A percentile compares a stretch with the other conserved stretches of the same genome.
These are phyloP conservation scores for apple (Malus domestica) DNA, from an alignment of 306 rosid genomes.

Conservation along the genomic window DNA sequence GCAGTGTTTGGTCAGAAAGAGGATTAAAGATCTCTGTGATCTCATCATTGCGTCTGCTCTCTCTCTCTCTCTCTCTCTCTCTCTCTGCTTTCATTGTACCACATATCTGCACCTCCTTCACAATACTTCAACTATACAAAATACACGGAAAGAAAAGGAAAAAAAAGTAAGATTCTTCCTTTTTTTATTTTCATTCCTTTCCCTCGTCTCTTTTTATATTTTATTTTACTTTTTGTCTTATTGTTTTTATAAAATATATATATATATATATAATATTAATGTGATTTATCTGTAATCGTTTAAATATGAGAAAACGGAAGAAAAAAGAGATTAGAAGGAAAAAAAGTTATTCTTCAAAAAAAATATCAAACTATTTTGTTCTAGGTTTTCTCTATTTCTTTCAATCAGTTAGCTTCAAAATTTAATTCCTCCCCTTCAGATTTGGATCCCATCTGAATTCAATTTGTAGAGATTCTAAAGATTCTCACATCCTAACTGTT, in stretches of 20 bases:
- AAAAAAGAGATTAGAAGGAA: no score
- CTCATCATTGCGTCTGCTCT: conserved; percentile 37
- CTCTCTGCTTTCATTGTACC: neutral
- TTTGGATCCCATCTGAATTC: no score
- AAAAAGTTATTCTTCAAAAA: no score
- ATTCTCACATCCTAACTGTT: rapidly evolving
- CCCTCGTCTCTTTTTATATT: no score
- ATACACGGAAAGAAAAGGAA: neutral
- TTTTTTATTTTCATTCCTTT: no score
- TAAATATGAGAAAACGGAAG: rapidly evolving
- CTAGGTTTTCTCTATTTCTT: neutral
- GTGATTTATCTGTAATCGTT: rapidly evolving
- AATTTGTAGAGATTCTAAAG: no score
- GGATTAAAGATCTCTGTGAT: conserved; percentile 47
- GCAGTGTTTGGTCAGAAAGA: conserved; percentile 63
- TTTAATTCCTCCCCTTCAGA: neutral
- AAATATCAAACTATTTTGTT: neutral
- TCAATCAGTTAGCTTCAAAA: neutral
- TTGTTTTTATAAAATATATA: no score
- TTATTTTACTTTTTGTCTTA: no score
- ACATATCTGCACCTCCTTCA: neutral
- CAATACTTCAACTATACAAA: neutral
- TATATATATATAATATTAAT: no score
- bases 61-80: neutral
- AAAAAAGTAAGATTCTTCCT: no score